These are phyloP conservation scores for Funneliformis mosseae DNA, from an alignment of 192 early-diverging fungal species.

Conservation along the genomic window DNA sequence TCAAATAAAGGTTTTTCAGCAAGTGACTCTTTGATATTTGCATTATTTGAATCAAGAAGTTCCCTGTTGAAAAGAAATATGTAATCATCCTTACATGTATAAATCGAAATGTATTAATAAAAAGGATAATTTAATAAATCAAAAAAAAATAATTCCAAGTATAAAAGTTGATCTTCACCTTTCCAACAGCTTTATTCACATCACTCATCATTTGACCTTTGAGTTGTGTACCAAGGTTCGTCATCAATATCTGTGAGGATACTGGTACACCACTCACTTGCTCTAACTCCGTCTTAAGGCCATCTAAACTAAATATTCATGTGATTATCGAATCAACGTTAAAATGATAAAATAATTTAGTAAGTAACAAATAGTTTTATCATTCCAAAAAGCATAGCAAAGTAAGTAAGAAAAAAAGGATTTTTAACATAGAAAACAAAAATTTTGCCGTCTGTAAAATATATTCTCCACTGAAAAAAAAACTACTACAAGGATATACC, in stretches of 20 bases:
- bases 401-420: background rate
- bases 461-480: background rate
- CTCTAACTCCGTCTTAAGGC: conserved; percentile 42
- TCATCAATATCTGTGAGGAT: conserved; percentile 57
- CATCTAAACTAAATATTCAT: conserved; percentile 36
- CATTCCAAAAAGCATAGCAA: background rate
- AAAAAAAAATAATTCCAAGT: background rate
- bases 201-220: conserved; percentile 50
- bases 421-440: no score
- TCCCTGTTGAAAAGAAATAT: conserved; percentile 58
- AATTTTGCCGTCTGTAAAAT: background rate
- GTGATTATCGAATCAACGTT: background rate
- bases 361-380: background rate
- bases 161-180: conserved; percentile 38
- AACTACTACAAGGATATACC: background rate
- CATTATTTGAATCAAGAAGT: conserved; percentile 48
- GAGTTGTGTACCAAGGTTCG: conserved; percentile 51
- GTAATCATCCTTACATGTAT: conserved; percentile 48
- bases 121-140: background rate
- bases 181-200: conserved; percentile 44
- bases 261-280: conserved; percentile 47
- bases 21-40: conserved; percentile 44
- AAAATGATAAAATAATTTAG: background rate
- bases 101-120: background rate
- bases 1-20: conserved; percentile 46